phyloP scores from a whole-genome alignment of 1,284 basidiomycete genomes.

The Singerocomus inundabilis region DNA sequence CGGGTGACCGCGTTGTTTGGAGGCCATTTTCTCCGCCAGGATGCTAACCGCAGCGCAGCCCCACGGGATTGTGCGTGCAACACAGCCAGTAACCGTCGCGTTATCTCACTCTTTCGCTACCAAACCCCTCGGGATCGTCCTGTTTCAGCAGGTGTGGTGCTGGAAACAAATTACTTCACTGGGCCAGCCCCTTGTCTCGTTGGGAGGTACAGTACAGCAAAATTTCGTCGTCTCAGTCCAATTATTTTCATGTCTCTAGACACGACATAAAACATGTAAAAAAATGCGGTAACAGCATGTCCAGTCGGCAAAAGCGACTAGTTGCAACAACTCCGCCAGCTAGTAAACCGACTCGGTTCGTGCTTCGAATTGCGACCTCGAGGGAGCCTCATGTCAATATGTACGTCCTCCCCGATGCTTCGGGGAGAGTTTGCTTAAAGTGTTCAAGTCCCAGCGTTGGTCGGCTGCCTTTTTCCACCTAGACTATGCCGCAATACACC shows the following conservation, averaged over 20 bases:
- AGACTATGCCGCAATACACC: conserved; percentile 7
- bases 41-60: conserved; percentile 5
- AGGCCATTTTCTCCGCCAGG: conserved; percentile 13
- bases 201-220: conserved; percentile 4
- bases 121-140: not conserved
- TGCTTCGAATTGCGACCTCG: conserved; percentile 24
- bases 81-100: conserved; percentile 6
- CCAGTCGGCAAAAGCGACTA: conserved; percentile 18
- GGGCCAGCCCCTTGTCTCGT: not conserved
- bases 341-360: too few relatives aligned
- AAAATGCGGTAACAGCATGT: conserved; percentile 22
- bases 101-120: conserved; percentile 4
- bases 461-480: not conserved
- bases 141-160: conserved; percentile 7
- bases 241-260: too few relatives aligned
- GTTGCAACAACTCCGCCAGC: conserved; percentile 8
- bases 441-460: not conserved
- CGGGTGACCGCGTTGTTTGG: conserved; percentile 6
- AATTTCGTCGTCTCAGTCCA: conserved; percentile 6
- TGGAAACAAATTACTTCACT: not conserved
- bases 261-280: too few relatives aligned
- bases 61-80: conserved; percentile 7
- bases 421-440: conserved; percentile 18
- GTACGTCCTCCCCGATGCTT: conserved; percentile 7
- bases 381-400: conserved; percentile 31